phyloP scores from a whole-genome alignment of 768 basidiomycete species.

The Leccinum incarnatum region DNA sequence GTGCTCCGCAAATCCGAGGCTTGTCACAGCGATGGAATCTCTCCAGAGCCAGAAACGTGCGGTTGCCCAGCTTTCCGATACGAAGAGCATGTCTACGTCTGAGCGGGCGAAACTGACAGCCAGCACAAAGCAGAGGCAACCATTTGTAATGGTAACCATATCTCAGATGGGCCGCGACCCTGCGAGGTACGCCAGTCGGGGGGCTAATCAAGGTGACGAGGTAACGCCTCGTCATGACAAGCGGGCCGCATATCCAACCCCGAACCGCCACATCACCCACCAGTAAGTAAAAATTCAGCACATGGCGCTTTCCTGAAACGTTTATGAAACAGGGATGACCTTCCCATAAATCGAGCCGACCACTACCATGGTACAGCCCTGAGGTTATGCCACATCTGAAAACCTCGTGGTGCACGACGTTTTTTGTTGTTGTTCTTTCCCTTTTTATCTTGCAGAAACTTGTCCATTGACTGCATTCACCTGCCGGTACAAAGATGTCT shows the following conservation, averaged over 20 bases:
- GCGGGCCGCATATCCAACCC: neutral
- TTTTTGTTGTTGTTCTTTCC: neutral
- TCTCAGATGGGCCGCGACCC: neutral
- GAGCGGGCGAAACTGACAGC: neutral
- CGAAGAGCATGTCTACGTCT: neutral
- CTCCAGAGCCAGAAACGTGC: neutral
- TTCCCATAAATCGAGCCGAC: neutral
- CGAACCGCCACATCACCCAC: neutral
- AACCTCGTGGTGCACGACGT: neutral
- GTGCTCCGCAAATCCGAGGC: too few species aligned
- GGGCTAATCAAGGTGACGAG: neutral
- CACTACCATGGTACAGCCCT: neutral
- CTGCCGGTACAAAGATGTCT: neutral
- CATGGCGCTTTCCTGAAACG: constrained; percentile 4
- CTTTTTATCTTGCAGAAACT: neutral
- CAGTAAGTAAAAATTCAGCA: neutral
- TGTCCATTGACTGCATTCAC: neutral
- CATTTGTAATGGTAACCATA: neutral
- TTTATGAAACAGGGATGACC: constrained; percentile 3
- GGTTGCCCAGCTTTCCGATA: neutral
- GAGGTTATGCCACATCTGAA: neutral
- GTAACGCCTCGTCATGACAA: neutral
- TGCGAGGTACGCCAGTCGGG: neutral
- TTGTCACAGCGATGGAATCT: neutral
- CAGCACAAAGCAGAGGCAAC: neutral